A percentile compares a stretch with the other conserved stretches of the same genome.
Evolutionary conservation across 2,329 filamentous ascomycete species (phyloP).

Genomic region (Akanthomyces muscarius): DNA sequence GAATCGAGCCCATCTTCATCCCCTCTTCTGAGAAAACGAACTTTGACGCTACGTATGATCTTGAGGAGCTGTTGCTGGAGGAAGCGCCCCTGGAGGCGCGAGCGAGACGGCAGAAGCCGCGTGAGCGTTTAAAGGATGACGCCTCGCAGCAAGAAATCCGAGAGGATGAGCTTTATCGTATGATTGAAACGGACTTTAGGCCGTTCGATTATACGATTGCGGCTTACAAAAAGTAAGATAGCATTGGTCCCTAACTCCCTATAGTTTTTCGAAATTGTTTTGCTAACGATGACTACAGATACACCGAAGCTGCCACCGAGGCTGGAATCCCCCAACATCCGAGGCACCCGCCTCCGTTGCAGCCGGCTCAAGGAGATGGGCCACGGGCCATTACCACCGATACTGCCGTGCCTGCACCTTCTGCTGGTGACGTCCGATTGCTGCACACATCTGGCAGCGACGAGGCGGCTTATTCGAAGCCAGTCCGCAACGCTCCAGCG

Average conservation of each 20-base stretch:
- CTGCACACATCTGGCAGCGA: conserved; percentile 5
- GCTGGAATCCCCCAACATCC: conserved; percentile 8
- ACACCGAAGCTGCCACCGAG: conserved; percentile 13
- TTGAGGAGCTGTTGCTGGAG: conserved; percentile 89
- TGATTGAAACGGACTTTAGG: conserved; percentile 91
- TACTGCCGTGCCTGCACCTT: conserved; percentile 41
- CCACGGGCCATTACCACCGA: conserved; percentile 51
- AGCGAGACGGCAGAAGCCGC: conserved; percentile 87
- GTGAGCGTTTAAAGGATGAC: conserved; percentile 87
- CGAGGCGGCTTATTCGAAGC: conserved; percentile 10
- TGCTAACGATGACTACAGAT: conserved; percentile 5
- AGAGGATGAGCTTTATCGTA: conserved; percentile 86
- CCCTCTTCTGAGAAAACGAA: conserved; percentile 98
- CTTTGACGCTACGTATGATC: conserved; percentile 95
- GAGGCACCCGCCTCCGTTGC: neutral
- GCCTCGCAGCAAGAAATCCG: conserved; percentile 92
- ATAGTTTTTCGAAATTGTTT: conserved; percentile 28
- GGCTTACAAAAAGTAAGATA: conserved; percentile 66
- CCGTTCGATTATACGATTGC: conserved; percentile 92
- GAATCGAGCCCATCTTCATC: conserved; percentile 84
- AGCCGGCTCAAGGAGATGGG: conserved; percentile 16
- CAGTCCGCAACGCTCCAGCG: conserved; percentile 31
- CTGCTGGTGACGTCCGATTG: conserved; percentile 17
- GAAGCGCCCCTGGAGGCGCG: conserved; percentile 92
- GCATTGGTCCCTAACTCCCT: conserved; percentile 29